Conservation (phyloP, 768 basidiomycete genomes). For the Glaciozyma martinii region DNA sequence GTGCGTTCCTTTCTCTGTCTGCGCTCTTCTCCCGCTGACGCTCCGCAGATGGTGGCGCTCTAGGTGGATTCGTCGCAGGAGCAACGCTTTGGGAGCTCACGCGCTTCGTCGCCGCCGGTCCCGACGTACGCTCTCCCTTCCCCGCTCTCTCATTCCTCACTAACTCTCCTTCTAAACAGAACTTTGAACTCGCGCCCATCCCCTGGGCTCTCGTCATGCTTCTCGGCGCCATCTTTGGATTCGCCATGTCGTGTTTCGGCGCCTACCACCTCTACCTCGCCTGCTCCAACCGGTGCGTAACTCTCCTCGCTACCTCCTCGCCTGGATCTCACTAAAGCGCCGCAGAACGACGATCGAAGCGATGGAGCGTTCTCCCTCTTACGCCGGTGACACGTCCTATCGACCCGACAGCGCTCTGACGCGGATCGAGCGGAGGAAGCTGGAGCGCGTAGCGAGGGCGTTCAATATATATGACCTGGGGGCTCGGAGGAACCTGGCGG, state of each 20-base stretch:
- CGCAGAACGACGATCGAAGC: constrained; percentile 22
- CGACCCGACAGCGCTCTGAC: background rate
- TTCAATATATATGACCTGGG: constrained; percentile 25
- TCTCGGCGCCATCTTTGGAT: constrained; percentile 22
- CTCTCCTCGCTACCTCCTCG: too few relatives aligned
- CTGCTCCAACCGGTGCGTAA: constrained; percentile 13
- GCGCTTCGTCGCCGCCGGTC: constrained; percentile 10
- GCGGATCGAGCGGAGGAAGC: constrained; percentile 8
- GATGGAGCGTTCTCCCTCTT: constrained; percentile 15
- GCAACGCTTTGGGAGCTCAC: constrained; percentile 13
- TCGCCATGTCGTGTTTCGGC: constrained; percentile 10
- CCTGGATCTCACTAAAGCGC: too few relatives aligned
- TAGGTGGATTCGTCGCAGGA: constrained; percentile 5
- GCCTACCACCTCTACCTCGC: constrained; percentile 26
- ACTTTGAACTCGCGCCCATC: constrained; percentile 26
- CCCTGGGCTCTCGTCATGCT: constrained; percentile 24
- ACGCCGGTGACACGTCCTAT: background rate
- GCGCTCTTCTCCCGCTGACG: too few relatives aligned
- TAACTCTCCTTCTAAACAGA: background rate
- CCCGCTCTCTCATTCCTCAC: background rate
- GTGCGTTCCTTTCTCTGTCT: too few relatives aligned
- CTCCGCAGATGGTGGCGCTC: constrained; percentile 11
- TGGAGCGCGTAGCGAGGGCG: background rate
- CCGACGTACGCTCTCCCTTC: background rate
- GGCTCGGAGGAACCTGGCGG: constrained; percentile 5